Conservation (phyloP, 345 rosid species). For the Rhodomyrtus tomentosa region DNA sequence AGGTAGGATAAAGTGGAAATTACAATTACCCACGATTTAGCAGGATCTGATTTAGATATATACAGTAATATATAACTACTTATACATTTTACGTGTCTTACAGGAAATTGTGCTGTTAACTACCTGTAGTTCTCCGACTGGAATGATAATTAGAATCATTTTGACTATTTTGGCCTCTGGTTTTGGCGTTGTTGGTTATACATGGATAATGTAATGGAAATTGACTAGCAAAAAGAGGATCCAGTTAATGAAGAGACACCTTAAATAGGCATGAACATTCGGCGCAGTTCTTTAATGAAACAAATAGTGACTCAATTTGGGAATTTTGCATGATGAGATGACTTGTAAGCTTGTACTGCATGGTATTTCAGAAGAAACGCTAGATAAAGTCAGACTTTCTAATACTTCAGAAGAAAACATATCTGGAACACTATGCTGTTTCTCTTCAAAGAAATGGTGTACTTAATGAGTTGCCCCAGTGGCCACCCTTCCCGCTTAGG, state of each 20-base stretch:
- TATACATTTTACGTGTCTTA: background rate
- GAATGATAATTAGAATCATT: background rate
- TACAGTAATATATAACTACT: background rate
- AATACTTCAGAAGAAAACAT: background rate
- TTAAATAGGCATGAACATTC: background rate
- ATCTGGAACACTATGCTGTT: background rate
- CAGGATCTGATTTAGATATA: background rate
- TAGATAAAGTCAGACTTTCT: background rate
- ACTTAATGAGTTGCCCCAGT: too few species aligned
- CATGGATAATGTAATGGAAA: background rate
- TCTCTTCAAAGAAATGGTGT: background rate
- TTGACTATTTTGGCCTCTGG: background rate
- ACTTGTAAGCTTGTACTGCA: too few species aligned
- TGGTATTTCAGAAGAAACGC: too few species aligned
- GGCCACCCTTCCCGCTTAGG: too few species aligned
- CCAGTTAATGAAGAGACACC: background rate
- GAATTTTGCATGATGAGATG: too few species aligned
- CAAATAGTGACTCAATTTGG: too few species aligned
- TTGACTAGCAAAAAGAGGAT: background rate
- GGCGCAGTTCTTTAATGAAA: too few species aligned
- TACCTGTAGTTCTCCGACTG: background rate
- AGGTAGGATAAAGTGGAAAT: constrained; percentile 26
- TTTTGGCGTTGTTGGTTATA: background rate
- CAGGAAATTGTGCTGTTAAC: background rate
- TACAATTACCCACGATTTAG: background rate